Percentiles rank a stretch among this genome's conserved stretches.
phyloP scores from a whole-genome alignment of 352 stramenopile species.

The Hyaloperonospora brassicae region DNA sequence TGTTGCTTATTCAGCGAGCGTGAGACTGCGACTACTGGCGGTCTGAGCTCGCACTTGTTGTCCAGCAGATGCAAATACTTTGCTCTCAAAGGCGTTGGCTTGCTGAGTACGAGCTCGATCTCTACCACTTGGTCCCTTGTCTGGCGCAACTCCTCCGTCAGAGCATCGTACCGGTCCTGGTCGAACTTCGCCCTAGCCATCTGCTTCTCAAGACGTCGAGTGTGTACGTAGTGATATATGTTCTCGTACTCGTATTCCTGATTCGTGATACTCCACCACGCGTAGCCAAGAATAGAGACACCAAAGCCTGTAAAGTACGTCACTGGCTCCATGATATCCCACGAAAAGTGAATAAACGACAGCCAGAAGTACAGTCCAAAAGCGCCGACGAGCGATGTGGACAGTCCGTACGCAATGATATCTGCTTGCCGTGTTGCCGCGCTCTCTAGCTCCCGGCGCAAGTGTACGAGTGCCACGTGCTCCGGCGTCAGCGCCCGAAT shows the following conservation, averaged over 20 bases:
- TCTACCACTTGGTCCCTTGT: conserved; percentile 38
- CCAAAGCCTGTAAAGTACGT: conserved; percentile 86
- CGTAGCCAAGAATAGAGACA: conserved; percentile 65
- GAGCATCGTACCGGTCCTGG: conserved; percentile 32
- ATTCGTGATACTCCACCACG: conserved; percentile 81
- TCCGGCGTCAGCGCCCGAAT: conserved; percentile 64
- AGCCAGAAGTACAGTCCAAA: conserved; percentile 85
- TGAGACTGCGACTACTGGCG: conserved; percentile 14
- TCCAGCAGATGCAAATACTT: conserved; percentile 64
- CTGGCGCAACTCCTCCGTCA: conserved; percentile 32
- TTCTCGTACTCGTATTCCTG: conserved; percentile 86
- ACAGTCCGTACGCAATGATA: conserved; percentile 44
- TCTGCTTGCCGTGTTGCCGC: conserved; percentile 57
- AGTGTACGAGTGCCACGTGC: conserved; percentile 54
- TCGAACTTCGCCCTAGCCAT: conserved; percentile 55
- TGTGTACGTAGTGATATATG: conserved; percentile 82
- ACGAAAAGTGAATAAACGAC: conserved; percentile 85
- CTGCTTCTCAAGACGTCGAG: conserved; percentile 50
- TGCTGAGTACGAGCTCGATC: conserved; percentile 53
- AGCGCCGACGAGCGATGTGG: conserved; percentile 55
- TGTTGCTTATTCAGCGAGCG: conserved; percentile 8
- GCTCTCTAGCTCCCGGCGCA: conserved; percentile 52
- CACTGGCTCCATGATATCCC: conserved; percentile 87
- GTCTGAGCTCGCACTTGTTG: conserved; percentile 19
- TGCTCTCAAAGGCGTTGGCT: conserved; percentile 54